Conservation (phyloP, 257 asterid genomes). For the Oldenlandia corymbosa region DNA sequence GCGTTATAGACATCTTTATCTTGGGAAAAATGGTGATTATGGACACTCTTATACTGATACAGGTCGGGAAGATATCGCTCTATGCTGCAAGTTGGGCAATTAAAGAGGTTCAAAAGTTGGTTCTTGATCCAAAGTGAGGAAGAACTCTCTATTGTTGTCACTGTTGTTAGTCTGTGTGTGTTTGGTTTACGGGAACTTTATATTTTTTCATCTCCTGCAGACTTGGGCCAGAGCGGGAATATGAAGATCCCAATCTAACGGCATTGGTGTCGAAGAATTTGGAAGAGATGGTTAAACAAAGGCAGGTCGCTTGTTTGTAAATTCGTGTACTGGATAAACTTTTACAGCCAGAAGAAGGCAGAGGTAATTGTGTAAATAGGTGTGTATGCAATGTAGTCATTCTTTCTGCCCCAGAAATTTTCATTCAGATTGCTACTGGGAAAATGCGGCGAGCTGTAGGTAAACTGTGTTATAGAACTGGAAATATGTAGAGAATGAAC, state of each 20-base stretch:
- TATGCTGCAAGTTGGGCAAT: slow-evolving; percentile 96
- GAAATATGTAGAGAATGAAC: no score
- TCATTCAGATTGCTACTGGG: no score
- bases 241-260: slow-evolving; percentile 83
- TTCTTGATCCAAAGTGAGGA: slow-evolving; percentile 92
- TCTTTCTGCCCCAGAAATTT: neutral
- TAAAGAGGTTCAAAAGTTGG: slow-evolving; percentile 93
- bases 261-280: slow-evolving; percentile 61
- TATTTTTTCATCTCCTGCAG: slow-evolving; percentile 40
- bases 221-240: slow-evolving; percentile 71
- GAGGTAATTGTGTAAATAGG: neutral
- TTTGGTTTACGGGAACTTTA: neutral
- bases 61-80: slow-evolving; percentile 90
- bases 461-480: no score
- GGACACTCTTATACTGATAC: slow-evolving; percentile 21
- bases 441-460: no score
- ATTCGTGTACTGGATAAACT: neutral
- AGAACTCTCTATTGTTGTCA: slow-evolving; percentile 6
- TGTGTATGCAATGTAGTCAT: neutral
- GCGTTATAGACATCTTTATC: slow-evolving; percentile 1
- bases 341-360: slow-evolving; percentile 3
- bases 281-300: slow-evolving; percentile 67
- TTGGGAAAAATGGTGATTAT: neutral
- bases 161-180: neutral
- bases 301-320: slow-evolving; percentile 62